Conservation (phyloP, 768 basidiomycete genomes). For the Nidularia pulvinata region DNA sequence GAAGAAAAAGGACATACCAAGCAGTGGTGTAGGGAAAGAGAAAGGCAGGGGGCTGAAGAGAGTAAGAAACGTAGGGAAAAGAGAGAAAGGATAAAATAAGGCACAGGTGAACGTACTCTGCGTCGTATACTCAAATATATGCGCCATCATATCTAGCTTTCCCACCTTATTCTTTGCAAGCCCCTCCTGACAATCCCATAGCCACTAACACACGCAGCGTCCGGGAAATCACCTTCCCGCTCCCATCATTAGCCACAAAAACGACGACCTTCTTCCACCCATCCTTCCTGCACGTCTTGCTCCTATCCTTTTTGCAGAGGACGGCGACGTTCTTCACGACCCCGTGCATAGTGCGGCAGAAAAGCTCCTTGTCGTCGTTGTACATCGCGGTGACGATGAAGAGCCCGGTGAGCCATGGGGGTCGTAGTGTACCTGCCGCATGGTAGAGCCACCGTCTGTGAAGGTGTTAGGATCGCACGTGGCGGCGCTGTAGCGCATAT, state of each 20-base stretch:
- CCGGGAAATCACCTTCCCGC: conserved; percentile 85
- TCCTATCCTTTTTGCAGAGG: conserved; percentile 30
- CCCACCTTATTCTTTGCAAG: conserved; percentile 87
- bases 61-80: too few relatives aligned
- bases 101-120: too few relatives aligned
- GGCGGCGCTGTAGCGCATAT: conserved; percentile 87
- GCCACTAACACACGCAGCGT: conserved; percentile 90
- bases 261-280: conserved; percentile 93
- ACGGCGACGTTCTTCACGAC: conserved; percentile 28
- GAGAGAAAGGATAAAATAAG: too few relatives aligned
- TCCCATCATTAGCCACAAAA: conserved; percentile 85
- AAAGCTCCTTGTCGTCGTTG: conserved; percentile 86
- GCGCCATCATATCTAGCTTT: conserved; percentile 90
- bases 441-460: conserved; percentile 34
- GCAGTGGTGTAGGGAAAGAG: too few relatives aligned
- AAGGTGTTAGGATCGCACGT: conserved; percentile 93
- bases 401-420: conserved; percentile 65
- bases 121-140: conserved; percentile 88
- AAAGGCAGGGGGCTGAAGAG: too few relatives aligned
- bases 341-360: conserved; percentile 85
- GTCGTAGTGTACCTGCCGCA: too few relatives aligned
- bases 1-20: too few relatives aligned
- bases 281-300: conserved; percentile 84
- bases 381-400: conserved; percentile 99
- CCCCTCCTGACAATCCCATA: conserved; percentile 89